phyloP scores from a whole-genome alignment of 257 asterid genomes.

The Verbena officinalis region DNA sequence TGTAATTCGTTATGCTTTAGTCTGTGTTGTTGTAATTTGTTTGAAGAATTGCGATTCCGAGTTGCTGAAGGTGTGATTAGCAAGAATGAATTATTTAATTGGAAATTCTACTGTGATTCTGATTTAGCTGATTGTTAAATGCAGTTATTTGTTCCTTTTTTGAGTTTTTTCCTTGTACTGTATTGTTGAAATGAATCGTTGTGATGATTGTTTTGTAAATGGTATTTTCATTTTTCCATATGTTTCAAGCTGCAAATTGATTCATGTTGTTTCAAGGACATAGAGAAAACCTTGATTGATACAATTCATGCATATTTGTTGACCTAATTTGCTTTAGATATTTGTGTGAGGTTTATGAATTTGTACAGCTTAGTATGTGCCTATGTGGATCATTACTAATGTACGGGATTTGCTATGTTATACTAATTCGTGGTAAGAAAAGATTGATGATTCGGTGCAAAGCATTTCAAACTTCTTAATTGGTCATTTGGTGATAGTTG shows the following conservation, averaged over 20 bases:
- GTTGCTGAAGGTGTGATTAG: slow-evolving; percentile 30
- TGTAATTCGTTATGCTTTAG: slow-evolving; percentile 18
- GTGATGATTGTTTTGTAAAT: slow-evolving; percentile 15
- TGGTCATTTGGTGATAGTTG: slow-evolving; percentile 15
- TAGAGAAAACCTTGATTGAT: slow-evolving; percentile 17
- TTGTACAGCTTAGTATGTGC: not conserved
- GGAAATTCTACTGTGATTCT: slow-evolving; percentile 2
- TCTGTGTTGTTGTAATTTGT: slow-evolving; percentile 18
- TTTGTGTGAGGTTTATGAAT: not conserved
- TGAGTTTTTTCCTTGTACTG: slow-evolving; percentile 5
- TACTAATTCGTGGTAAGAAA: not conserved
- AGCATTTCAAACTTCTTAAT: slow-evolving; percentile 2
- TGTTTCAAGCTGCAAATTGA: slow-evolving; percentile 20
- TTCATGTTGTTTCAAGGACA: slow-evolving; percentile 13
- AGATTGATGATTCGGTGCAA: not conserved
- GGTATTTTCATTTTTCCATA: slow-evolving; percentile 4
- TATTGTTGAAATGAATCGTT: slow-evolving; percentile 11
- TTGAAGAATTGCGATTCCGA: slow-evolving; percentile 19
- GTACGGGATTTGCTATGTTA: slow-evolving; percentile 12
- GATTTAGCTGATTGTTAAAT: slow-evolving; percentile 14
- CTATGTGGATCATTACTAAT: not conserved
- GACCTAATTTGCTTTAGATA: slow-evolving; percentile 10
- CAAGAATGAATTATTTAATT: slow-evolving; percentile 13
- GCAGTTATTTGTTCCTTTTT: slow-evolving; percentile 5
- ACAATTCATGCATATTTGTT: slow-evolving; percentile 12